Percentiles rank a stretch among this genome's conserved stretches.
Conservation (phyloP, 371 early-diverging fungal species). For the Cladochytrium tenue region DNA sequence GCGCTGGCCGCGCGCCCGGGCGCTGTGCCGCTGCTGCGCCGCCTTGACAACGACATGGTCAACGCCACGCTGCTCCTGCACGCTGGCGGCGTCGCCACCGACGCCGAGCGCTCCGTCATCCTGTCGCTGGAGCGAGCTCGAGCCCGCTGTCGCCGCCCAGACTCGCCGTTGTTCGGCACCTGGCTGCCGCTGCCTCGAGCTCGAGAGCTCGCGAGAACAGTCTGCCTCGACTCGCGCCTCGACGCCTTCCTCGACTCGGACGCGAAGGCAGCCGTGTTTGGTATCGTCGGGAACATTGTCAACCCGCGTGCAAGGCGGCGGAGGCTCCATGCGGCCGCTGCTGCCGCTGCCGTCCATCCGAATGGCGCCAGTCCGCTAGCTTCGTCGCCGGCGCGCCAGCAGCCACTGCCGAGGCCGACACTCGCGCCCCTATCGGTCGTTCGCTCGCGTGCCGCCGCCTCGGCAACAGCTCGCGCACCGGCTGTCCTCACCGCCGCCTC, state of each 20-base stretch:
- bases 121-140: conserved; percentile 83
- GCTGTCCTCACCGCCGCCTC: not conserved
- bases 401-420: not conserved
- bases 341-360: not conserved
- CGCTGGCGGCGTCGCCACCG: conserved; percentile 84
- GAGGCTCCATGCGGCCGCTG: not conserved
- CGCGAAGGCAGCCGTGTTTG: conserved; percentile 12
- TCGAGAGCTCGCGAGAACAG: conserved; percentile 79
- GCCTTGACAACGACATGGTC: conserved; percentile 52
- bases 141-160: conserved; percentile 72
- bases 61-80: conserved; percentile 81
- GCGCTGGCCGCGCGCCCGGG: not conserved
- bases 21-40: conserved; percentile 9
- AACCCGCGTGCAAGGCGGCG: not conserved
- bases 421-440: not conserved
- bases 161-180: conserved; percentile 76
- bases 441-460: not conserved
- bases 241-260: conserved; percentile 74
- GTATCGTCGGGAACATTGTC: conserved; percentile 5
- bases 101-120: conserved; percentile 82
- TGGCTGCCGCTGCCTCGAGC: conserved; percentile 90
- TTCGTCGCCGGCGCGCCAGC: not conserved
- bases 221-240: conserved; percentile 75
- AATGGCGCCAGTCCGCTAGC: not conserved
- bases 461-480: not conserved